phyloP scores from a whole-genome alignment of 148 eudicot species.

The Hydrangea macrophylla region DNA sequence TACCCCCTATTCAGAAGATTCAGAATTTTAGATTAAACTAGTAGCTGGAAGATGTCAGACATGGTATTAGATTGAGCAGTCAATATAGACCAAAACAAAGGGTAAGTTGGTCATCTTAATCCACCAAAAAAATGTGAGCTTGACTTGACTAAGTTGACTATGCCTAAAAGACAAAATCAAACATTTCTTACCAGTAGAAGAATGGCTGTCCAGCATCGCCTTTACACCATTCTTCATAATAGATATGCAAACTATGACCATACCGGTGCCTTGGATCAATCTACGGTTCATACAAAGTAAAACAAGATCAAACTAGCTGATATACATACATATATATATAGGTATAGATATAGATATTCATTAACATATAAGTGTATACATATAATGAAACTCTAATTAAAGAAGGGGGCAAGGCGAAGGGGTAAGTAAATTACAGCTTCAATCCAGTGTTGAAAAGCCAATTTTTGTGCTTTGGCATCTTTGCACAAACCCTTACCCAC shows the following conservation, averaged over 20 bases:
- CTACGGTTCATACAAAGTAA: constrained; percentile 30
- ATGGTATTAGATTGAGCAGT: not conserved
- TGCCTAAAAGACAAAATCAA: not conserved
- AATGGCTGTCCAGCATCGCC: constrained; percentile 82
- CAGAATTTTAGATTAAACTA: not conserved
- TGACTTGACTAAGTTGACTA: too few species aligned
- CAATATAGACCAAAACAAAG: not conserved
- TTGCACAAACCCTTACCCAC: constrained; percentile 88
- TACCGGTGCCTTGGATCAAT: constrained; percentile 97
- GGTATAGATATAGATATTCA: too few species aligned
- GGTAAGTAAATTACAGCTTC: constrained; percentile 63
- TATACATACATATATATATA: too few species aligned
- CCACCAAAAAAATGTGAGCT: too few species aligned
- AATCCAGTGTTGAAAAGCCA: constrained; percentile 98
- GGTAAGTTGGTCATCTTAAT: not conserved
- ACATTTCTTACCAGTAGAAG: constrained; percentile 75
- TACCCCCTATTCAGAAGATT: not conserved
- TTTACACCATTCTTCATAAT: constrained; percentile 80
- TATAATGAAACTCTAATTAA: not conserved
- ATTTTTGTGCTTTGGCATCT: constrained; percentile 76
- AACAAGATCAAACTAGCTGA: not conserved
- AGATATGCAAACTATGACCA: constrained; percentile 80
- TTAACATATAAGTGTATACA: not conserved
- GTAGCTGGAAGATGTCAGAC: not conserved
- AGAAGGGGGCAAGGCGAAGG: not conserved